Conservation (phyloP, 768 basidiomycete species). For the Russula sp. region DNA sequence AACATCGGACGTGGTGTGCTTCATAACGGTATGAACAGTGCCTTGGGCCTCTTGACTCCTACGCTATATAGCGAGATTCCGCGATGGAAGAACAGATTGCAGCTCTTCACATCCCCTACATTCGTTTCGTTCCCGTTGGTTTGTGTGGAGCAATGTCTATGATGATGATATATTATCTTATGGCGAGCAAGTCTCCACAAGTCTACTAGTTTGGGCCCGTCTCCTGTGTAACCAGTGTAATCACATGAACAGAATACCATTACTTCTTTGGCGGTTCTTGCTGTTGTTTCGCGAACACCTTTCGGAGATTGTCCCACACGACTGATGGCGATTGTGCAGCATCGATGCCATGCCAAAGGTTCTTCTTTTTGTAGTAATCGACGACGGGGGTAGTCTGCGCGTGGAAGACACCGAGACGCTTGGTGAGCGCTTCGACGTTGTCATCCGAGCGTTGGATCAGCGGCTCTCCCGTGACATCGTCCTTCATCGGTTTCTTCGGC, state of each 20-base stretch:
- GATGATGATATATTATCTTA: slow-evolving; percentile 1
- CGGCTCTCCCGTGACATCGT: slow-evolving; percentile 94
- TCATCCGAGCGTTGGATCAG: slow-evolving; percentile 97
- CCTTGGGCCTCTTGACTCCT: too few species aligned
- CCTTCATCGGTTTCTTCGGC: slow-evolving; percentile 90
- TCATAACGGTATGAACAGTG: too few species aligned
- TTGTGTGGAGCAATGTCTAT: neutral
- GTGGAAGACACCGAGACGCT: slow-evolving; percentile 87
- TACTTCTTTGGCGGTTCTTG: slow-evolving; percentile 10
- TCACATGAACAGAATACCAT: neutral
- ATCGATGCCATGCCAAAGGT: slow-evolving; percentile 86
- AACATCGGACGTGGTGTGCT: too few species aligned
- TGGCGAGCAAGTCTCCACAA: neutral
- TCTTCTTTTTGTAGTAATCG: slow-evolving; percentile 90
- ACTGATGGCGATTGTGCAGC: slow-evolving; percentile 88
- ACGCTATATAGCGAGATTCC: too few species aligned
- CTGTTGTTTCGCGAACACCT: slow-evolving; percentile 50
- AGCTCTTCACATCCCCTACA: neutral
- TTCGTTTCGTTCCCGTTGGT: neutral
- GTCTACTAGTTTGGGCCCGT: slow-evolving; percentile 1
- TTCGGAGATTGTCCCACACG: slow-evolving; percentile 80
- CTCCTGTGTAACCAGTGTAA: neutral
- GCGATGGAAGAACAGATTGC: too few species aligned
- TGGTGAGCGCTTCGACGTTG: slow-evolving; percentile 90
- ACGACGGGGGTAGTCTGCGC: slow-evolving; percentile 91